Evolutionary conservation across 257 asterid species (phyloP).

Genomic region (Gentiana straminea): DNA sequence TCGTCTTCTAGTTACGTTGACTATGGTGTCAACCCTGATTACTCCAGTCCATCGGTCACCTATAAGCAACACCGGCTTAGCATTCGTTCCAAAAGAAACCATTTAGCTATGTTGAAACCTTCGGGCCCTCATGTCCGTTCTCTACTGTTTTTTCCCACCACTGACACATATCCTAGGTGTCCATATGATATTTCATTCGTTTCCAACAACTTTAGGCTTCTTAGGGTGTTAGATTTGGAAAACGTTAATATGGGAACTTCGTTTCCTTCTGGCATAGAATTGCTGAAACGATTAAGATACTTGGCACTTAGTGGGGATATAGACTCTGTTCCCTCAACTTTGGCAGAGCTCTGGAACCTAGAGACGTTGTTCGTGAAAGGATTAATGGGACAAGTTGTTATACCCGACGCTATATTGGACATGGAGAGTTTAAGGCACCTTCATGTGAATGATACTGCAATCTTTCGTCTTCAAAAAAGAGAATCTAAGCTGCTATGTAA

Average conservation of each 20-base stretch:
- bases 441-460: background rate
- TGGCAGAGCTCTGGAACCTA: conserved; percentile 6
- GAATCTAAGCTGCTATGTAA: background rate
- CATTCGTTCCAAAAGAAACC: background rate
- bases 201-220: conserved; percentile 1
- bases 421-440: conserved; percentile 15
- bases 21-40: background rate
- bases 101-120: background rate
- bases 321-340: background rate
- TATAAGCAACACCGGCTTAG: background rate
- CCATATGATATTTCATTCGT: background rate
- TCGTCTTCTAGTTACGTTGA: background rate
- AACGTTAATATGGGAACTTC: background rate
- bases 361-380: conserved; percentile 7
- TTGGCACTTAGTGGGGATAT: background rate
- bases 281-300: conserved; percentile 6
- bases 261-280: background rate
- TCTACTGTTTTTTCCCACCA: background rate
- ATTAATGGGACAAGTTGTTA: background rate
- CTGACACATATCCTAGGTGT: background rate
- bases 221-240: conserved; percentile 5
- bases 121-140: background rate
- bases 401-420: conserved; percentile 6
- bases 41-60: background rate
- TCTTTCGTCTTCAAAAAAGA: background rate